These are phyloP conservation scores for Calonectria pteridis DNA, from an alignment of 2,329 filamentous ascomycete species.

Conservation along the genomic window DNA sequence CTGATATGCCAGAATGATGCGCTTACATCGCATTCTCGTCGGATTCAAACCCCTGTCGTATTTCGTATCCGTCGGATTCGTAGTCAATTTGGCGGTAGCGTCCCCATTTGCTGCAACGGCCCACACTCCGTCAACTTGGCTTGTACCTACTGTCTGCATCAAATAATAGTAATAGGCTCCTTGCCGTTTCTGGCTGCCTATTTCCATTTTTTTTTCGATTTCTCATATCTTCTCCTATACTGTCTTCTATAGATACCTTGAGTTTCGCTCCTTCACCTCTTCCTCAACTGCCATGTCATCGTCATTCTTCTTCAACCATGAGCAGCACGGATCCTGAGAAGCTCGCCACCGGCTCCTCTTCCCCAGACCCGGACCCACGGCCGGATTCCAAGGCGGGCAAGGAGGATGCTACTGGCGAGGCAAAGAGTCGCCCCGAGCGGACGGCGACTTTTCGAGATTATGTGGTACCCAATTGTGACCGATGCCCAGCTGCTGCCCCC, in stretches of 20 bases:
- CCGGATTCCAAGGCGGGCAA: constrained; percentile 23
- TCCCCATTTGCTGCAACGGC: neutral
- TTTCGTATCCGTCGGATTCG: constrained; percentile 23
- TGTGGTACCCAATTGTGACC: constrained; percentile 39
- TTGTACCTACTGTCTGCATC: neutral
- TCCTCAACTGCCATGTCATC: constrained; percentile 2
- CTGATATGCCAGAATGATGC: neutral
- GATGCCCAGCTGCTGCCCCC: neutral
- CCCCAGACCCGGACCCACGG: constrained; percentile 15
- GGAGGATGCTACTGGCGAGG: constrained; percentile 48
- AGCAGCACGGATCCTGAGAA: constrained; percentile 33
- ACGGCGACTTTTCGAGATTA: constrained; percentile 62
- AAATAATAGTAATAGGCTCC: neutral
- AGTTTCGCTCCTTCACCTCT: neutral
- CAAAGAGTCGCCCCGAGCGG: constrained; percentile 57
- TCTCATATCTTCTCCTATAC: neutral
- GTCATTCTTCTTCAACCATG: constrained; percentile 26
- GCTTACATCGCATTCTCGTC: neutral
- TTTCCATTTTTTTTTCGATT: neutral
- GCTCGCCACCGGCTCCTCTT: constrained; percentile 20
- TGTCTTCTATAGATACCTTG: neutral
- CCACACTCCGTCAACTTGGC: constrained; percentile 14
- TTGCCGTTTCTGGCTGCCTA: constrained; percentile 1
- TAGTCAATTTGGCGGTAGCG: neutral
- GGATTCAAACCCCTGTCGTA: constrained; percentile 23